Conservation (phyloP, 83 land plant species). For the Isoetes engelmannii region DNA sequence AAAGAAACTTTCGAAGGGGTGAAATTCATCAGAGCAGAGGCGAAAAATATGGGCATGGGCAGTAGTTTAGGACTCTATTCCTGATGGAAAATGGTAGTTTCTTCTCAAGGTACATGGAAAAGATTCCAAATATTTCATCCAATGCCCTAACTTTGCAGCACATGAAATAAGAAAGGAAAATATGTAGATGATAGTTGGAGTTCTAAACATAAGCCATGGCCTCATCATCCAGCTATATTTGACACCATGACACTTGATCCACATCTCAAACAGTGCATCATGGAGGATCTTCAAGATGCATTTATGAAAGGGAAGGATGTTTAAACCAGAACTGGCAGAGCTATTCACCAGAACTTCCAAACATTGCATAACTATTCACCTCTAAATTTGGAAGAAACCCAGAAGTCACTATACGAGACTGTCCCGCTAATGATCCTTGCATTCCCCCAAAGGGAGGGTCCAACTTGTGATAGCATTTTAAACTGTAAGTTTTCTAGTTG, state of each 20-base stretch:
- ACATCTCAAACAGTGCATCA: slow-evolving; percentile 33
- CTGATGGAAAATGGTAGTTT: slow-evolving; percentile 37
- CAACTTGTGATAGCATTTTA: too few species aligned
- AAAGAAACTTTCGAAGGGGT: too few species aligned
- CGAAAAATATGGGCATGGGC: not conserved
- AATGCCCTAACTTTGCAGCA: slow-evolving; percentile 26
- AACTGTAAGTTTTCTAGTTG: too few species aligned
- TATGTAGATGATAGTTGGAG: slow-evolving; percentile 34
- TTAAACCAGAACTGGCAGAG: slow-evolving; percentile 54
- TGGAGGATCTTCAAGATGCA: slow-evolving; percentile 42
- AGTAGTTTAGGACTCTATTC: not conserved
- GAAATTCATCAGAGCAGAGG: too few species aligned
- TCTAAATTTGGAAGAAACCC: too few species aligned
- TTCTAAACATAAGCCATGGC: slow-evolving; percentile 35
- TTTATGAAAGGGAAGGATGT: slow-evolving; percentile 49
- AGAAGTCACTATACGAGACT: too few species aligned
- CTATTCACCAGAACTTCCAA: too few species aligned
- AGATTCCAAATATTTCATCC: slow-evolving; percentile 20
- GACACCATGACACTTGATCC: slow-evolving; percentile 64
- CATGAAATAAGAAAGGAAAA: slow-evolving; percentile 14
- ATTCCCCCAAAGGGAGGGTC: too few species aligned
- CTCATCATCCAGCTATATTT: slow-evolving; percentile 66
- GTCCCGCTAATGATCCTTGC: too few species aligned
- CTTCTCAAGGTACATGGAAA: slow-evolving; percentile 36
- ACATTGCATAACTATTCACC: too few species aligned